Conservation (phyloP, 768 basidiomycete species). For the Boletus subparvulus region DNA sequence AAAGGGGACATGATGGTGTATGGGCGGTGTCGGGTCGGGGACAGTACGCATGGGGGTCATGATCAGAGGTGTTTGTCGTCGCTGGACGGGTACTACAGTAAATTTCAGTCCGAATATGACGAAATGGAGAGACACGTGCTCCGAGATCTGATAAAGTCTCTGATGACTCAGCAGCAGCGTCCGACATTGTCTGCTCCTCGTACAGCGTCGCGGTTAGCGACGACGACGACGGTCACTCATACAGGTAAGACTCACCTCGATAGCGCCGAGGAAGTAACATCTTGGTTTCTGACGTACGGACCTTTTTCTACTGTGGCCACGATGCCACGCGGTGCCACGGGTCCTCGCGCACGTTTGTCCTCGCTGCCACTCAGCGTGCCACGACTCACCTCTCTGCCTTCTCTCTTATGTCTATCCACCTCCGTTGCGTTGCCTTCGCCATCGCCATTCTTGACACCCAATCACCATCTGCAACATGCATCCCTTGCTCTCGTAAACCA, state of each 20-base stretch:
- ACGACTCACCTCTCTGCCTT: not conserved
- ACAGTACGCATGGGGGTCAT: not conserved
- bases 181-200: constrained; percentile 4
- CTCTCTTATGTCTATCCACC: constrained; percentile 3
- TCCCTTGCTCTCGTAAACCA: constrained; percentile 18
- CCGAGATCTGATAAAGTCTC: constrained; percentile 14
- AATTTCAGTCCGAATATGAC: constrained; percentile 30
- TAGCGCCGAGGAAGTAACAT: constrained; percentile 14
- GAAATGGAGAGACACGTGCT: constrained; percentile 39
- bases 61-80: not conserved
- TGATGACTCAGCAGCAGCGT: constrained; percentile 33
- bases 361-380: constrained; percentile 15
- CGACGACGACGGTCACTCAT: constrained; percentile 3
- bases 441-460: constrained; percentile 19
- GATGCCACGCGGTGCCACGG: constrained; percentile 33
- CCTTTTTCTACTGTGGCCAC: constrained; percentile 28
- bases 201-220: constrained; percentile 10
- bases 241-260: constrained; percentile 18
- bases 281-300: constrained; percentile 8
- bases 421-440: constrained; percentile 8
- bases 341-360: constrained; percentile 38
- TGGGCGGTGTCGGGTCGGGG: not conserved
- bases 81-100: constrained; percentile 1
- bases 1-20: not conserved
- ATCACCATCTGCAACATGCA: constrained; percentile 28